Conservation (phyloP, 768 basidiomycete genomes). For the Punctularia strigosozonata region DNA sequence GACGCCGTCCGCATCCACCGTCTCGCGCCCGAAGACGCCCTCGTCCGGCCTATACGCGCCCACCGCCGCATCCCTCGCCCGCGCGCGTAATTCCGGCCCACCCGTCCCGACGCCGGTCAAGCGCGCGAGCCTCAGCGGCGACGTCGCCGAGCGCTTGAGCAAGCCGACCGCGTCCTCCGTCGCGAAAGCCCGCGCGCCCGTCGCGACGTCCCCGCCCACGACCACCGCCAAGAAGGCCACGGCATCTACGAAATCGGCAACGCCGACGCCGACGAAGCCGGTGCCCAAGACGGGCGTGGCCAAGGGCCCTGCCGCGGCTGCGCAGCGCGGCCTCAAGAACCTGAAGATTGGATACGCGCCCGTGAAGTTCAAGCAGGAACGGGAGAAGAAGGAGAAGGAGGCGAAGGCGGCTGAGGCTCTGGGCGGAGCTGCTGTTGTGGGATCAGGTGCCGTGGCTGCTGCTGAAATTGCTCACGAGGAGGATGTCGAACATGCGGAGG, state of each 20-base stretch:
- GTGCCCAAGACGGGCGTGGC: slow-evolving; percentile 5
- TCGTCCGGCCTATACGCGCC: slow-evolving; percentile 66
- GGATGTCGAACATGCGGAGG: slow-evolving; percentile 1
- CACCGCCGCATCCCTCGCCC: slow-evolving; percentile 73
- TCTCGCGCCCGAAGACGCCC: slow-evolving; percentile 45
- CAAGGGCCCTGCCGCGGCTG: slow-evolving; percentile 9
- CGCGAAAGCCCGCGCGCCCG: slow-evolving; percentile 40
- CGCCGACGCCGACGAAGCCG: slow-evolving; percentile 1
- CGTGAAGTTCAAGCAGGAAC: slow-evolving; percentile 14
- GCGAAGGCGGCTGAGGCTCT: too few relatives aligned
- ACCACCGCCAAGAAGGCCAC: slow-evolving; percentile 17
- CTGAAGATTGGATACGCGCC: too few relatives aligned
- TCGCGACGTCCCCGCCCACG: slow-evolving; percentile 4
- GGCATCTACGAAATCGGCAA: slow-evolving; percentile 12
- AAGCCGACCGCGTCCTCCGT: slow-evolving; percentile 77
- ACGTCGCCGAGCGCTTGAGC: slow-evolving; percentile 52
- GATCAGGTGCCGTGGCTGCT: too few relatives aligned
- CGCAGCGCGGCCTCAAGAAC: too few relatives aligned
- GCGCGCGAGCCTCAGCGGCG: slow-evolving; percentile 36
- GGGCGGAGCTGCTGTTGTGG: too few relatives aligned
- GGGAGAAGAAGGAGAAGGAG: slow-evolving; percentile 13
- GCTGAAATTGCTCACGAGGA: slow-evolving; percentile 1
- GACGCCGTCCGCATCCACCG: slow-evolving; percentile 16
- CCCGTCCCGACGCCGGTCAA: slow-evolving; percentile 35
- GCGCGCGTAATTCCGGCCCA: slow-evolving; percentile 41